Evolutionary conservation across 2,329 filamentous ascomycete species (phyloP), one percentile per base, ranked within the genome.

Genomic region (Mollisiaceae sp.): DNA sequence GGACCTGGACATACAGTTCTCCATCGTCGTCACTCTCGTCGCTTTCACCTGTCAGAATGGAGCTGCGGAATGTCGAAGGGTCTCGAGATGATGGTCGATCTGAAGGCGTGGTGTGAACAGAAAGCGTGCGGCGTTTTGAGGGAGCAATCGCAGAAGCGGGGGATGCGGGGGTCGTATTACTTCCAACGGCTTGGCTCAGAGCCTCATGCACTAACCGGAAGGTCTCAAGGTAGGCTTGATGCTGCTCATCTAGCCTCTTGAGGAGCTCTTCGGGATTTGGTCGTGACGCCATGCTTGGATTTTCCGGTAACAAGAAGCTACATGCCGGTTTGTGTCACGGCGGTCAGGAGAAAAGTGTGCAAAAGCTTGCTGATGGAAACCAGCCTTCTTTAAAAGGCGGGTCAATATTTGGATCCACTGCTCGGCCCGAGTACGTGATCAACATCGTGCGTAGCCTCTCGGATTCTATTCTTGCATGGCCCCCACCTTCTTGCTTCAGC

Each of bases 1-100:
- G 73, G 18, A 73, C 72, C 66, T 80, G 79, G 4, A 81, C 79
- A 67, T 77, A 80, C 18, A 78, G 69, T 11, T 73, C 71, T 38
- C 77, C 76, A 63, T 79, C 76, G 35, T 77, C 74, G 36, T 79
- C 78, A 27, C 76, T 76, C 9, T 71, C 69, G 39, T 77, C 76
- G 35, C 77, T 76, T 4, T 79, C 78, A 18, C 76, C 75, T 20
- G 70, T 73, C 32, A 71, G 45, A 4, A 72, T 59, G 4, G 68
- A 70, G 39, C 65, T 69, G 15, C 68, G 65, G 14, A 67, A 63
- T 12, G 69, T 72, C 1, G 60, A 41, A 1, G 70, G 54, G 27
- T 32, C 27, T 55, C 62, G 60, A 39, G 43, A 36, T 8, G 36
- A 41, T 32, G 67, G 62, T 27, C 54, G 58, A 9, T 69, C 65